Conservation (phyloP, 345 rosid genomes). For the Eucalyptus tenuipes region DNA sequence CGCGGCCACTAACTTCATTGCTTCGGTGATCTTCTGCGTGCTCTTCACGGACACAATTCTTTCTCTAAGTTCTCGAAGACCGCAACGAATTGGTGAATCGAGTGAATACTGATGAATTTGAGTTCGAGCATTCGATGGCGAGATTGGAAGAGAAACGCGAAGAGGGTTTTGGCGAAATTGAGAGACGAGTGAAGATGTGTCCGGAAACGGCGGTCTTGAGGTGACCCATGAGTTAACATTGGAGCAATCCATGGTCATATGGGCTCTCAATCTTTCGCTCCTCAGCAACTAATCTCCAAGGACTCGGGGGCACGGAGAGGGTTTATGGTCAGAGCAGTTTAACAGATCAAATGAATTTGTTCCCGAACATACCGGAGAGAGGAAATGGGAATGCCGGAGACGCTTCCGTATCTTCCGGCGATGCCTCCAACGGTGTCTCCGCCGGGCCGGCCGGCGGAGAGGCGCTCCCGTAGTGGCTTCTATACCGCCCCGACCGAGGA, state of each 20-base stretch:
- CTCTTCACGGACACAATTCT: conserved; percentile 51
- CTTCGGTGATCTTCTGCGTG: conserved; percentile 66
- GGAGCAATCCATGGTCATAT: conserved; percentile 11
- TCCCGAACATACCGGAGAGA: not conserved
- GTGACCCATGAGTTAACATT: conserved; percentile 12
- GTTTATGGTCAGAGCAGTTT: not conserved
- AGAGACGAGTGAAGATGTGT: not conserved
- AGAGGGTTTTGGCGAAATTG: conserved; percentile 16
- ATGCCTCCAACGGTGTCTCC: not conserved
- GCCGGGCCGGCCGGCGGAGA: not conserved
- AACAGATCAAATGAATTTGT: not conserved
- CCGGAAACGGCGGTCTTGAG: conserved; percentile 8
- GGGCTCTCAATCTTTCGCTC: not conserved
- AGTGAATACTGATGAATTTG: not conserved
- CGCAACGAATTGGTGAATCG: conserved; percentile 10
- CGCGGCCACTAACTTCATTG: conserved; percentile 82
- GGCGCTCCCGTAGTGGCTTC: not conserved
- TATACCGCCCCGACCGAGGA: not conserved
- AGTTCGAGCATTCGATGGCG: not conserved
- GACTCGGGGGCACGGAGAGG: not conserved
- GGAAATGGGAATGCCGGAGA: not conserved
- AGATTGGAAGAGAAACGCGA: not conserved
- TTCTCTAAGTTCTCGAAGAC: conserved; percentile 52
- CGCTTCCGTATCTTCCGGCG: not conserved
- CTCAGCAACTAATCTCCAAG: not conserved